Evolutionary conservation across 2,329 filamentous ascomycete species (phyloP).

Genomic region (Xylaria sp.): DNA sequence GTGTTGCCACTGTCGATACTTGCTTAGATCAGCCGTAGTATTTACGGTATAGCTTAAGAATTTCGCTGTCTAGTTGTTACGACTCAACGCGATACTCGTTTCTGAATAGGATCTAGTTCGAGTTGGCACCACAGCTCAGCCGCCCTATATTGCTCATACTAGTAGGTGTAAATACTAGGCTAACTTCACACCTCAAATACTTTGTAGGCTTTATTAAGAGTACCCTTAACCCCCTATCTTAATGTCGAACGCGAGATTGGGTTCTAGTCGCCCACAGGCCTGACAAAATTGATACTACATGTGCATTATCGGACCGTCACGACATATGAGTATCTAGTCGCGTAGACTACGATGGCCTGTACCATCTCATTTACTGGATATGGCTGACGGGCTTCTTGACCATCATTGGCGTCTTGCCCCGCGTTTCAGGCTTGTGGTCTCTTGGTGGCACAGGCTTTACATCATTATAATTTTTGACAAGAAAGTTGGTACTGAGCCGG

Average conservation of each 20-base stretch:
- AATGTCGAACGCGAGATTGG: background rate
- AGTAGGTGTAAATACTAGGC: too few species aligned
- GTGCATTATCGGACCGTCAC: background rate
- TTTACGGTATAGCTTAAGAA: too few species aligned
- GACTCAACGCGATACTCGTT: too few species aligned
- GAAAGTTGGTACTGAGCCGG: background rate
- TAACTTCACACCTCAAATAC: too few species aligned
- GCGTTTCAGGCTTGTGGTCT: background rate
- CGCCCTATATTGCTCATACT: too few species aligned
- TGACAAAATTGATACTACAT: too few species aligned
- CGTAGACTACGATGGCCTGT: constrained; percentile 3
- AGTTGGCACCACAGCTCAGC: too few species aligned
- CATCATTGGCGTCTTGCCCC: background rate
- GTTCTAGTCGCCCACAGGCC: background rate
- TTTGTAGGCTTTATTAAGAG: too few species aligned
- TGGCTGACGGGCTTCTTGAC: background rate
- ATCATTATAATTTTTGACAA: background rate
- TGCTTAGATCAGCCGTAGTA: too few species aligned
- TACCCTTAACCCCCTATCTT: background rate
- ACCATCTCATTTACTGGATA: background rate
- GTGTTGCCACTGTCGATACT: too few species aligned
- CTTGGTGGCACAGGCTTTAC: background rate
- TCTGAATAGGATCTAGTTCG: too few species aligned
- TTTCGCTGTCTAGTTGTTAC: too few species aligned
- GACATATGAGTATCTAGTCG: background rate